Evolutionary conservation across 2,329 filamentous ascomycete genomes (phyloP), one percentile per base, ranked within the genome.

Genomic region (Fusarium praegraminearum): DNA sequence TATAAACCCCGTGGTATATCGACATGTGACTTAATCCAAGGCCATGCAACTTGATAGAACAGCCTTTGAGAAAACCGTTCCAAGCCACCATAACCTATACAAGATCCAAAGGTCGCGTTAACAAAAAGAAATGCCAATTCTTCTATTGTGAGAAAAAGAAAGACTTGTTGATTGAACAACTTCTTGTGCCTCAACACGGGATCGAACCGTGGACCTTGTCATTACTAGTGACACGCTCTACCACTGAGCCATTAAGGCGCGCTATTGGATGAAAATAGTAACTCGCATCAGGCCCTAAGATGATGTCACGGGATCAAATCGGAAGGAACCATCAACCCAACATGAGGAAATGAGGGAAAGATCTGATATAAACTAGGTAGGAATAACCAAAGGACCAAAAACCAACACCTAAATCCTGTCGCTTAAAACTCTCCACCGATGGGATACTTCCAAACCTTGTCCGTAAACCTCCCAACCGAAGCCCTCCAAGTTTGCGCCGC

Each of bases 181-280:
- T 24, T 1, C 0, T 5, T 7, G 0, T 63, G 60, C 58, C 60
- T 46, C 60, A 61, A 47, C 51, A 62, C 44, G 60, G 58, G 60
- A 63, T 63, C 58, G 58, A 63, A 63, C 60, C 60, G 44, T 55
- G 60, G 58, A 63, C 60, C 60, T 63, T 63, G 60, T 63, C 61
- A 63, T 63, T 63, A 63, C 61, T 63, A 63, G 60, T 63, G 61
- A 63, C 60, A 63, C 61, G 61, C 50, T 63, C 52, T 63, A 63
- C 61, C 61, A 63, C 61, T 63, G 61, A 63, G 58, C 58, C 61
- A 63, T 49, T 61, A 36, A 45, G 61, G 61, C 61, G 52, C 44
- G 16, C 49, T 18, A 49, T 45, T 63, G 50, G 58, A 30, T 63
- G 26, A 56, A 2, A 38, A 8, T 9, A 15, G 1, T 40, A 10